Evolutionary conservation across 257 asterid genomes (phyloP).

Genomic region (Primulina huaijiensis): DNA sequence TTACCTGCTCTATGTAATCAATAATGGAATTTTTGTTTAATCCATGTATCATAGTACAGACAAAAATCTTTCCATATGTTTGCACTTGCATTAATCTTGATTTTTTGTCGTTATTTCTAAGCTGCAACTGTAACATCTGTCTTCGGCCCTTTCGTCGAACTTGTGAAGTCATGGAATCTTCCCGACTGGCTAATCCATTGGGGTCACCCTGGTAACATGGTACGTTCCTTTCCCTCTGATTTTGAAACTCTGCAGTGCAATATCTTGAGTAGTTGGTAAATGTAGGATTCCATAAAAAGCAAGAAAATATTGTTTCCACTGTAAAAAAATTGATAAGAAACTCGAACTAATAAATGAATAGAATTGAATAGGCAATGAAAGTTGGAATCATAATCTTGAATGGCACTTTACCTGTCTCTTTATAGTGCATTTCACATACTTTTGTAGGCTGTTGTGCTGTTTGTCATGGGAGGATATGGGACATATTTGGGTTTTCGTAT

Average conservation of each 20-base stretch:
- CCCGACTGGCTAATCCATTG: conserved; percentile 95
- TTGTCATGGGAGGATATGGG: conserved; percentile 98
- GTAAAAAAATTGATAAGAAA: no score
- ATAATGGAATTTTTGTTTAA: neutral
- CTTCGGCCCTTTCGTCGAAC: conserved; percentile 63
- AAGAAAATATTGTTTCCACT: no score
- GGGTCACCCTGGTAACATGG: conserved; percentile 99
- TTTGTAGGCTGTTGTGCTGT: conserved; percentile 81
- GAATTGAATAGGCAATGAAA: no score
- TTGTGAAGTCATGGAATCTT: conserved; percentile 64
- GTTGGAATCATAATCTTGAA: neutral
- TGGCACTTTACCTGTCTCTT: neutral
- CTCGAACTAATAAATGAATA: no score
- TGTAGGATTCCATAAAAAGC: neutral
- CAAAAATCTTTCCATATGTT: neutral
- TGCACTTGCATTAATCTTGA: conserved; percentile 6
- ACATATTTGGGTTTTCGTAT: conserved; percentile 87
- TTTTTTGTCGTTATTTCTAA: conserved; percentile 31
- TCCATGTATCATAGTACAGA: neutral
- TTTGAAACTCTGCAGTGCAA: neutral
- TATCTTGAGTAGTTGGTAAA: neutral
- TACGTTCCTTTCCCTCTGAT: conserved; percentile 20
- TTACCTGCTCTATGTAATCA: neutral
- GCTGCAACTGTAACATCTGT: conserved; percentile 66
- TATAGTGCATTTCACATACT: neutral